phyloP scores from a whole-genome alignment of 2,329 filamentous ascomycete genomes.

The Penicillium thymicola region DNA sequence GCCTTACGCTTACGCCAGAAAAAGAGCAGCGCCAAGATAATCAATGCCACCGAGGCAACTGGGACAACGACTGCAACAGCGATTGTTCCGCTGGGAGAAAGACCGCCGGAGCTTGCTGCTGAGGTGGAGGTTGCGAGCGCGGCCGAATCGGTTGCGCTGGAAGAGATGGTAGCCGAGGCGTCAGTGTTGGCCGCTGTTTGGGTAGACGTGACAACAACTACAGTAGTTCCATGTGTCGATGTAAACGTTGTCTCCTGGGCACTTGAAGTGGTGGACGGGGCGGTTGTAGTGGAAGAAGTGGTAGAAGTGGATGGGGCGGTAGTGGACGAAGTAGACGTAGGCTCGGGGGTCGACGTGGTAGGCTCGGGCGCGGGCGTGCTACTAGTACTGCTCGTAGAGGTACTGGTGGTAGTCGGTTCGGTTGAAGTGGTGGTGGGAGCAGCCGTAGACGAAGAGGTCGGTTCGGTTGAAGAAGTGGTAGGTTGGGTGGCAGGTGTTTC shows the following conservation, averaged over 20 bases:
- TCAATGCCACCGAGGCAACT: slow-evolving; percentile 78
- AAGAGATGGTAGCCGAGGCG: slow-evolving; percentile 21
- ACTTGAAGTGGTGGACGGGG: slow-evolving; percentile 14
- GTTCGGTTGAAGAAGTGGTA: neutral
- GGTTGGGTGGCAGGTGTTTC: neutral
- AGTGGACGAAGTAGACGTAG: slow-evolving; percentile 20
- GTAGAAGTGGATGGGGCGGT: neutral
- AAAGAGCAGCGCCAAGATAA: slow-evolving; percentile 73
- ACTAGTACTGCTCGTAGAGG: slow-evolving; percentile 13
- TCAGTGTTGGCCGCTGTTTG: slow-evolving; percentile 13
- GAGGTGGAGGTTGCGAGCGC: slow-evolving; percentile 26
- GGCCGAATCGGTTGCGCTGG: slow-evolving; percentile 15
- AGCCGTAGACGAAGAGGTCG: neutral
- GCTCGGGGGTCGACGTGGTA: slow-evolving; percentile 16
- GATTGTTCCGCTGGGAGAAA: slow-evolving; percentile 63
- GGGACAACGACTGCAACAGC: slow-evolving; percentile 93
- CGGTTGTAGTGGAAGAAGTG: slow-evolving; percentile 5
- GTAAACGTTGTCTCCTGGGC: slow-evolving; percentile 14
- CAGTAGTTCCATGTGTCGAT: slow-evolving; percentile 15
- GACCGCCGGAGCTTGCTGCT: slow-evolving; percentile 30
- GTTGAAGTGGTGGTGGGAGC: neutral
- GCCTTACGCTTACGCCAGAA: slow-evolving; percentile 88
- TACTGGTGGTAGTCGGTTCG: slow-evolving; percentile 11
- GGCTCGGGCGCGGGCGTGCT: slow-evolving; percentile 16
- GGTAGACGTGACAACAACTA: slow-evolving; percentile 11